Evolutionary conservation across 2,329 filamentous ascomycete species (phyloP).

Genomic region (Teratosphaeriaceae sp.): DNA sequence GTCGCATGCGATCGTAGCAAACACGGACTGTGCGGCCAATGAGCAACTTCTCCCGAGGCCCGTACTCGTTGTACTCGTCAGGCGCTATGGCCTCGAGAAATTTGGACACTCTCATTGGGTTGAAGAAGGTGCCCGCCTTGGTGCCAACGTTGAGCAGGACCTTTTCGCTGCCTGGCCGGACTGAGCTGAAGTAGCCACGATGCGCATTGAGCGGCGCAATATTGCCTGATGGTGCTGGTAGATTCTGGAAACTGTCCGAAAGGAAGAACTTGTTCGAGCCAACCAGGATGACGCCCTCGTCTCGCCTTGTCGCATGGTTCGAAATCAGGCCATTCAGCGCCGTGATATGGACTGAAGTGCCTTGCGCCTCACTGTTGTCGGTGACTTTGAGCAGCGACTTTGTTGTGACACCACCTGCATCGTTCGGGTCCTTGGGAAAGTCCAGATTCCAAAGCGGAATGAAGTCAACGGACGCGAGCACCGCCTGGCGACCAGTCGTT

Average conservation of each 20-base stretch:
- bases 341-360: constrained; percentile 4
- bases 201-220: constrained; percentile 1
- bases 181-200: constrained; percentile 3
- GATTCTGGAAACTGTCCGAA: background rate
- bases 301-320: background rate
- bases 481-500: background rate
- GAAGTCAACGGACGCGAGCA: background rate
- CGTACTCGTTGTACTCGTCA: background rate
- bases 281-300: background rate
- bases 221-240: background rate
- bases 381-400: background rate
- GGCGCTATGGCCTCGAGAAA: background rate
- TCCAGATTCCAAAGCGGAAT: background rate
- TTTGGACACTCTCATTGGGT: constrained; percentile 1
- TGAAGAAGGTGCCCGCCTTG: constrained; percentile 1
- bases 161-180: background rate
- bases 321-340: constrained; percentile 6
- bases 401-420: too few species aligned
- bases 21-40: background rate
- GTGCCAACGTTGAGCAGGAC: constrained; percentile 2
- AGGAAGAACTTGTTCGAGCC: constrained; percentile 4
- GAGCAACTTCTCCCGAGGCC: background rate
- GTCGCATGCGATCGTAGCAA: background rate
- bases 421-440: background rate
- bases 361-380: background rate